A percentile compares a stretch with the other conserved stretches of the same genome.
Conservation (phyloP, 2,329 filamentous ascomycete genomes). For the Bipolaris cookei region DNA sequence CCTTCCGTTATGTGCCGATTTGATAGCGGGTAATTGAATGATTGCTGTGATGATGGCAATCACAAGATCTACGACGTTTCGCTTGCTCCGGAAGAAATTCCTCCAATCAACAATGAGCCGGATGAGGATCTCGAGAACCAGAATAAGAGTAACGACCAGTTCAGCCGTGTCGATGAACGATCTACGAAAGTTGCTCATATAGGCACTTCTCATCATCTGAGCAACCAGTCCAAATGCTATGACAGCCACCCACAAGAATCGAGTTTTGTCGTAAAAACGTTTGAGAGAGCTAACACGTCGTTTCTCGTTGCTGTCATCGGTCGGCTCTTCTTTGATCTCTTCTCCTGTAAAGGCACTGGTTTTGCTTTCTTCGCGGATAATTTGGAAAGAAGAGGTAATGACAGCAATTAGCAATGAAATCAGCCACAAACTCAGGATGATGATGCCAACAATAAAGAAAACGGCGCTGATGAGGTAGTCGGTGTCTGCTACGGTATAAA, state of each 20-base stretch:
- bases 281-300: constrained; percentile 63
- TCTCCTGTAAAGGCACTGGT: constrained; percentile 89
- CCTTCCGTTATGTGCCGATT: constrained; percentile 63
- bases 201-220: constrained; percentile 77
- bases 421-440: constrained; percentile 95
- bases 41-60: constrained; percentile 82
- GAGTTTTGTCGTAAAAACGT: constrained; percentile 74
- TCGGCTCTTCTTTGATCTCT: constrained; percentile 55
- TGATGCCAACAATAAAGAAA: constrained; percentile 74
- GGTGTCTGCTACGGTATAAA: constrained; percentile 91
- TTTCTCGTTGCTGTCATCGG: constrained; percentile 46
- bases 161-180: constrained; percentile 75
- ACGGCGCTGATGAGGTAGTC: constrained; percentile 88
- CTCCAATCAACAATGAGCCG: constrained; percentile 82
- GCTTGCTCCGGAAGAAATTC: constrained; percentile 73
- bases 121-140: constrained; percentile 82
- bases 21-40: constrained; percentile 85
- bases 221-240: constrained; percentile 82
- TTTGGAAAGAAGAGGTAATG: constrained; percentile 97
- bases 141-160: constrained; percentile 74
- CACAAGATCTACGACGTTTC: constrained; percentile 79
- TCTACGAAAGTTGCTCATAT: constrained; percentile 68
- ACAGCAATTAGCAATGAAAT: constrained; percentile 94
- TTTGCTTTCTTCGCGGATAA: constrained; percentile 95
- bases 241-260: constrained; percentile 77